phyloP scores from a whole-genome alignment of 192 early-diverging fungal species.

The Gryganskiella cystojenkinii region DNA sequence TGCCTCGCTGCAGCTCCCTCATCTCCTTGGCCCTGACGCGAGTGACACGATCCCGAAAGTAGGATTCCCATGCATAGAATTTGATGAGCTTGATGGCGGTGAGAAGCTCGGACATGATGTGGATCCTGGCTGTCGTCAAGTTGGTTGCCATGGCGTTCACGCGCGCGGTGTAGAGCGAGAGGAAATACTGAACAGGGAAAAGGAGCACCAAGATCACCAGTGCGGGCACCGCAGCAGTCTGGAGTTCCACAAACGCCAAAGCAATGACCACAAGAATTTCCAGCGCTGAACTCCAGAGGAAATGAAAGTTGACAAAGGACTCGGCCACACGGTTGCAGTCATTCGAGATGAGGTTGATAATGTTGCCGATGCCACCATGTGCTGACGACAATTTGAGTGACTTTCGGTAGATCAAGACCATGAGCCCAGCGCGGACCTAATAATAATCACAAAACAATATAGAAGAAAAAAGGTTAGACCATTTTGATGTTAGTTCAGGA shows the following conservation, averaged over 20 bases:
- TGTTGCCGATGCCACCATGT: constrained; percentile 72
- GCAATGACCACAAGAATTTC: constrained; percentile 69
- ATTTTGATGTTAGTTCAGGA: not conserved
- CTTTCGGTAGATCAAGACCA: constrained; percentile 82
- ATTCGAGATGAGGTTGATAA: constrained; percentile 77
- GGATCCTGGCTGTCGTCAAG: constrained; percentile 71
- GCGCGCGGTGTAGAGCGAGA: constrained; percentile 62
- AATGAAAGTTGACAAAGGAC: constrained; percentile 76
- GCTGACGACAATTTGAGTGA: constrained; percentile 69
- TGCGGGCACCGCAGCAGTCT: constrained; percentile 64
- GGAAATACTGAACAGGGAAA: constrained; percentile 70
- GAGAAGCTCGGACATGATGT: constrained; percentile 78
- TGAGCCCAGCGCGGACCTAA: constrained; percentile 76
- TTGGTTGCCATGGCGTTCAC: constrained; percentile 62
- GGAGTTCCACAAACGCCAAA: constrained; percentile 63
- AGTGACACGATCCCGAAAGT: constrained; percentile 70
- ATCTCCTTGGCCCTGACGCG: constrained; percentile 69
- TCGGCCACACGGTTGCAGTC: constrained; percentile 80
- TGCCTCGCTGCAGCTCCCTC: constrained; percentile 54
- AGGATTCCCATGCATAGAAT: constrained; percentile 80
- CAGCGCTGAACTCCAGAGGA: constrained; percentile 74
- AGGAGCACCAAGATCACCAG: constrained; percentile 45
- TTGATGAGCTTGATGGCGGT: constrained; percentile 84
- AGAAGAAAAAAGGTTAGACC: not conserved
- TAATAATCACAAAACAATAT: not conserved